phyloP scores from a whole-genome alignment of 179 eudicot species.

The Silene noctiflora region DNA sequence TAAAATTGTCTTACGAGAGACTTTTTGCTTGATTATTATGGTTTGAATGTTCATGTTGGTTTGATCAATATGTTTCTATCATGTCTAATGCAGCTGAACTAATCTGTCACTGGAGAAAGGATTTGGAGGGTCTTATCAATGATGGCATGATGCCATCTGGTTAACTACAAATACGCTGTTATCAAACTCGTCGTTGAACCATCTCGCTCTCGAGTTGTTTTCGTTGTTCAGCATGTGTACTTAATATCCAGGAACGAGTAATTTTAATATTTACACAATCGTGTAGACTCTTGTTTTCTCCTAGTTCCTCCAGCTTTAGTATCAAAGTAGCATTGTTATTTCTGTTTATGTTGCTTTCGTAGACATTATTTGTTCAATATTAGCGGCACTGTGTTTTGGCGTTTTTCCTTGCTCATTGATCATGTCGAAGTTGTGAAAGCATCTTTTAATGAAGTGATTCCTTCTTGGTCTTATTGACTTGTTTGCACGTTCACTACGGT shows the following conservation, averaged over 20 bases:
- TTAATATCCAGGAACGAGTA: slow-evolving; percentile 19
- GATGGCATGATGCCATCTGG: background rate
- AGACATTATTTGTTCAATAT: slow-evolving; percentile 2
- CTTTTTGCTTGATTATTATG: background rate
- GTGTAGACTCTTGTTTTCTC: slow-evolving; percentile 7
- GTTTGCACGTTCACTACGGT: too few species aligned
- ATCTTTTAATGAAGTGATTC: too few species aligned
- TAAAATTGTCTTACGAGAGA: too few species aligned
- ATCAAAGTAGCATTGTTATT: slow-evolving; percentile 18
- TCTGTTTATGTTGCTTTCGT: background rate
- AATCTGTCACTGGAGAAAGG: slow-evolving; percentile 16
- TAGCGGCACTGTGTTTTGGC: background rate
- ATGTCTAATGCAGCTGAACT: slow-evolving; percentile 18
- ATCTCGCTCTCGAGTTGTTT: slow-evolving; percentile 20
- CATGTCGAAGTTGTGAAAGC: too few species aligned
- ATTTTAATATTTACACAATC: slow-evolving; percentile 7
- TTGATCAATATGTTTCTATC: background rate
- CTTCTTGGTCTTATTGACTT: too few species aligned
- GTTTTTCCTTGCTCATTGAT: too few species aligned
- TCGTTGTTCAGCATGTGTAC: slow-evolving; percentile 25
- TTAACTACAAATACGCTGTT: background rate
- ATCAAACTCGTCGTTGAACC: slow-evolving; percentile 20
- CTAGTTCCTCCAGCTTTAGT: slow-evolving; percentile 11
- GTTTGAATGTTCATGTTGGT: background rate
- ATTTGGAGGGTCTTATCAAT: slow-evolving; percentile 16